phyloP scores from a whole-genome alignment of 106 monocot species.

The Xerophyta viscosa region DNA sequence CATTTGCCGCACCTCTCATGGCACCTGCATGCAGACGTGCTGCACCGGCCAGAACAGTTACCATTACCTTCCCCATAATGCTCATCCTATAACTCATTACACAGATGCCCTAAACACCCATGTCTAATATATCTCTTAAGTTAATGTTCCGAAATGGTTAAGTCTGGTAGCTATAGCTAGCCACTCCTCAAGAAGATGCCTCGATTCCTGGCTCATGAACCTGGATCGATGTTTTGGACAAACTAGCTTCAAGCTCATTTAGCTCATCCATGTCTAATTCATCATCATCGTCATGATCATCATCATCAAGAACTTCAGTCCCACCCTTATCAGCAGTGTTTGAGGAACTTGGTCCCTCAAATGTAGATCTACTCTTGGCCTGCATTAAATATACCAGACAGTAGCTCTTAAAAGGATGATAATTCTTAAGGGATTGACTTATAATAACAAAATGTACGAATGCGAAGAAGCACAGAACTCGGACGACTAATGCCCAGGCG shows the following conservation, averaged over 20 bases:
- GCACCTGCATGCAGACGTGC: no score
- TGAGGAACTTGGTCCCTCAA: slow-evolving; percentile 48
- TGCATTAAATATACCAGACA: slow-evolving; percentile 7
- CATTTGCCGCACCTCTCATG: no score
- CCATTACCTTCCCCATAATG: no score
- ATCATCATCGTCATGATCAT: slow-evolving; percentile 63
- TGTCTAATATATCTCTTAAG: no score
- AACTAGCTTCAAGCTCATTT: slow-evolving; percentile 86
- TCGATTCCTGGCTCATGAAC: slow-evolving; percentile 37
- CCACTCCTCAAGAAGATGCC: slow-evolving; percentile 17
- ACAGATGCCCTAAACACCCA: no score
- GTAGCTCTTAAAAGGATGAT: neutral
- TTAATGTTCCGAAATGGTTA: no score
- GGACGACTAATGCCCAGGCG: no score
- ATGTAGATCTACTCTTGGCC: slow-evolving; percentile 24
- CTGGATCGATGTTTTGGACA: slow-evolving; percentile 61
- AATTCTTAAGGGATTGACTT: neutral
- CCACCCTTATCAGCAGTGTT: slow-evolving; percentile 21
- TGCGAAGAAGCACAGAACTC: no score
- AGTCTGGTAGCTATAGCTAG: no score
- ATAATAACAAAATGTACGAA: neutral
- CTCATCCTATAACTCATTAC: no score
- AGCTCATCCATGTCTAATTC: slow-evolving; percentile 87
- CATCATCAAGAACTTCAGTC: slow-evolving; percentile 37
- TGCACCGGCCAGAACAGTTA: no score